phyloP scores from a whole-genome alignment of 1,284 basidiomycete genomes.

The Ustilago curta region DNA sequence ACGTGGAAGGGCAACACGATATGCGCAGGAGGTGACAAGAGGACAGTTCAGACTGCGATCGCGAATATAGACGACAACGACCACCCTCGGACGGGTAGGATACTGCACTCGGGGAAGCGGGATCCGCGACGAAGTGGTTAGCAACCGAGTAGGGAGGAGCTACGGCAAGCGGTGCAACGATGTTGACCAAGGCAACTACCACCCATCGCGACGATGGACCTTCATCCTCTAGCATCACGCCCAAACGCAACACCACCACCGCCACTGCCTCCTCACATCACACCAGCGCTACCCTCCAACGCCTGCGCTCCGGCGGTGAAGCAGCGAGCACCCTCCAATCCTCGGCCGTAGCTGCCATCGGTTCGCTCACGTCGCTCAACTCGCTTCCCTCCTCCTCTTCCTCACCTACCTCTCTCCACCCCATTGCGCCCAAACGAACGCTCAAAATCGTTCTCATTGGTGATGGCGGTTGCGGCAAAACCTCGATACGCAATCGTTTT shows the following conservation, averaged over 20 bases:
- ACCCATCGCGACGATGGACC: background rate
- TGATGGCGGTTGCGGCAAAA: constrained; percentile 57
- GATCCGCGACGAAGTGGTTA: background rate
- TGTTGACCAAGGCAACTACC: constrained; percentile 10
- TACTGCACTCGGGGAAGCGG: too few relatives aligned
- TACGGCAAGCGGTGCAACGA: background rate
- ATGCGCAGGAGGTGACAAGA: too few relatives aligned
- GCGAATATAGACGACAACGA: too few relatives aligned
- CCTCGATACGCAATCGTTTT: constrained; percentile 52
- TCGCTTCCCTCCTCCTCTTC: constrained; percentile 19
- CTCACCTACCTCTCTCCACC: constrained; percentile 25
- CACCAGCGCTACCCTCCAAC: constrained; percentile 12
- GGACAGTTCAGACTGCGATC: too few relatives aligned
- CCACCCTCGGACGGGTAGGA: too few relatives aligned
- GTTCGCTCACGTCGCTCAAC: constrained; percentile 17
- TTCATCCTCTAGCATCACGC: constrained; percentile 5
- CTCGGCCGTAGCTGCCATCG: constrained; percentile 32
- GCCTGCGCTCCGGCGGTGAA: constrained; percentile 8
- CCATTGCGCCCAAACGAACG: constrained; percentile 27
- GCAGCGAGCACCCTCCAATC: constrained; percentile 25
- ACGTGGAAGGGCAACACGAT: background rate
- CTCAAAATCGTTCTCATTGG: constrained; percentile 65
- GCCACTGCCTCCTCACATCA: background rate
- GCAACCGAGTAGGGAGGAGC: background rate
- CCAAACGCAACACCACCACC: background rate